A percentile compares a stretch with the other conserved stretches of the same genome.
Evolutionary conservation across 805 yeast species (phyloP).

Genomic region (Kuraishia piskuri): DNA sequence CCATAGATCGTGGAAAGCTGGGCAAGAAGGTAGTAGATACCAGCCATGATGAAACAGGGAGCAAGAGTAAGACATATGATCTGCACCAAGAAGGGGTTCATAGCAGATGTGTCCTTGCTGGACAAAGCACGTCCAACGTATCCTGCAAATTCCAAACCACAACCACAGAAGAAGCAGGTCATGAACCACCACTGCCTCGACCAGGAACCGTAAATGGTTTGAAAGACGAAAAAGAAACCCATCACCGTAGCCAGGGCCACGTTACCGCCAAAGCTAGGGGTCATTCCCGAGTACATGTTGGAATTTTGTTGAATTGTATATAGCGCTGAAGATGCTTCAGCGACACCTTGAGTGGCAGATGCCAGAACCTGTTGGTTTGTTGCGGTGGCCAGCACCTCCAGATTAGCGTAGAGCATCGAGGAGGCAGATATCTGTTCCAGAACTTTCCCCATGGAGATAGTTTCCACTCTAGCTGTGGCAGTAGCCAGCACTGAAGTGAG

Average conservation of each 20-base stretch:
- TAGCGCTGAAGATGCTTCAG: slow-evolving; percentile 14
- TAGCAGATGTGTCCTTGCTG: slow-evolving; percentile 22
- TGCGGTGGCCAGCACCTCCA: slow-evolving; percentile 23
- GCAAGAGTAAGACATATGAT: slow-evolving; percentile 64
- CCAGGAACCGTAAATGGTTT: slow-evolving; percentile 32
- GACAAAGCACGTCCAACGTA: slow-evolving; percentile 53
- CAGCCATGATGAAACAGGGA: slow-evolving; percentile 82
- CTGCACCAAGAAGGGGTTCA: slow-evolving; percentile 49
- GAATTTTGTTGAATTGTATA: slow-evolving; percentile 9
- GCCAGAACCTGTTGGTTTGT: slow-evolving; percentile 16
- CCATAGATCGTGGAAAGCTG: slow-evolving; percentile 60
- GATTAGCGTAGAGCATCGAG: slow-evolving; percentile 19
- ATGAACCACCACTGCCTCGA: slow-evolving; percentile 62
- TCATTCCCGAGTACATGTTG: slow-evolving; percentile 28
- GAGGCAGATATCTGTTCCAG: slow-evolving; percentile 20
- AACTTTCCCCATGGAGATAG: slow-evolving; percentile 9
- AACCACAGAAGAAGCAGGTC: slow-evolving; percentile 44
- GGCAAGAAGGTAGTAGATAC: slow-evolving; percentile 64
- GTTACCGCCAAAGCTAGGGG: slow-evolving; percentile 53
- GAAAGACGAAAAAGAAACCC: slow-evolving; percentile 34
- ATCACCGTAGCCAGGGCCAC: slow-evolving; percentile 46
- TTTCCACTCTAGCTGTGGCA: background rate
- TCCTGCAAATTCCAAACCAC: slow-evolving; percentile 57
- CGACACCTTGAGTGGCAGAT: slow-evolving; percentile 13
- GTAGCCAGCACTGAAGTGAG: slow-evolving; percentile 3